A percentile compares a stretch with the other conserved stretches of the same genome.
Conservation (phyloP, 176 grass and related monocot species). For the Cocos nucifera region DNA sequence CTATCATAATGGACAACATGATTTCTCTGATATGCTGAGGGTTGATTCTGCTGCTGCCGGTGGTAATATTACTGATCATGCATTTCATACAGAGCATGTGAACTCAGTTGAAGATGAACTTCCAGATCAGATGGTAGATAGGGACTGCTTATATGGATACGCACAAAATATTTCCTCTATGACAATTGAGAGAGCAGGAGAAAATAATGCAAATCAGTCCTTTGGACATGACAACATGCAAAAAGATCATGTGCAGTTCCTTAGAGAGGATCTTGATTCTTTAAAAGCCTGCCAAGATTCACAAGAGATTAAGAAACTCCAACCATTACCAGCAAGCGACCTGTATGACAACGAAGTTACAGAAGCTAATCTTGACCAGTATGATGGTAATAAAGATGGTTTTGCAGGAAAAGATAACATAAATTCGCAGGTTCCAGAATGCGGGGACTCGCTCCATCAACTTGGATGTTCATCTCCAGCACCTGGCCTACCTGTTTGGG, state of each 20-base stretch:
- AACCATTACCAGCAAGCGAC: constrained; percentile 28
- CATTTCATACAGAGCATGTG: constrained; percentile 35
- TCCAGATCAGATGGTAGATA: constrained; percentile 22
- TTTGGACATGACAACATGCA: constrained; percentile 30
- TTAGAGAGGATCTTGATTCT: constrained; percentile 26
- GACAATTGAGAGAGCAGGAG: background rate
- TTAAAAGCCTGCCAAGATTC: constrained; percentile 30
- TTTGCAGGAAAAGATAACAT: constrained; percentile 17
- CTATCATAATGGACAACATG: constrained; percentile 27
- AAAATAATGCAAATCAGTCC: constrained; percentile 29
- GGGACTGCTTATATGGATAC: constrained; percentile 24
- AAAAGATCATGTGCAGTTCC: constrained; percentile 27
- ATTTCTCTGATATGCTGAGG: constrained; percentile 23
- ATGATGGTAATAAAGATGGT: constrained; percentile 26
- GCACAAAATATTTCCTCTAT: background rate
- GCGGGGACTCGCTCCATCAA: constrained; percentile 13
- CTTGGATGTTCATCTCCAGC: constrained; percentile 34
- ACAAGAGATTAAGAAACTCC: constrained; percentile 32
- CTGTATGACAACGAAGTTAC: constrained; percentile 25
- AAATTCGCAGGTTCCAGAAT: constrained; percentile 21
- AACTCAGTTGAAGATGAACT: constrained; percentile 16
- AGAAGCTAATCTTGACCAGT: constrained; percentile 31
- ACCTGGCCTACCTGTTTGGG: constrained; percentile 35
- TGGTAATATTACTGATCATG: constrained; percentile 7
- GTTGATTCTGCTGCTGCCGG: background rate